Conservation (phyloP, 306 rosid genomes). For the Acmispon strigosus region DNA sequence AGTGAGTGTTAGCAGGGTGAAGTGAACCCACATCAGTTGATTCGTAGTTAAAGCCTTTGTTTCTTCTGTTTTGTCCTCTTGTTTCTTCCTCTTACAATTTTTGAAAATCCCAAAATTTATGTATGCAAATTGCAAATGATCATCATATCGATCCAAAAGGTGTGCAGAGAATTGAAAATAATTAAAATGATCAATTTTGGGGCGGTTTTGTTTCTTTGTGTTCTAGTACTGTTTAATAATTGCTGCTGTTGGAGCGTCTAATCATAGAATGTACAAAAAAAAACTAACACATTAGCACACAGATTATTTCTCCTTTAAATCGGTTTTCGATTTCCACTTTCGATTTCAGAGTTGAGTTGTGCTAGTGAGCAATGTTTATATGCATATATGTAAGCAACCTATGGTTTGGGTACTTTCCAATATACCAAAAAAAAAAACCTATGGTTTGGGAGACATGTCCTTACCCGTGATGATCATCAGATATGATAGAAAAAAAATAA, state of each 20-base stretch:
- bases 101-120: conserved; percentile 18
- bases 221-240: not conserved
- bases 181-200: not conserved
- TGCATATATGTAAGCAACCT: too few relatives aligned
- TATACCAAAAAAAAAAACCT: too few relatives aligned
- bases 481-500: not conserved
- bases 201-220: not conserved
- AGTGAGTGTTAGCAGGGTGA: conserved; percentile 18
- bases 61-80: conserved; percentile 32
- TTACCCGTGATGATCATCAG: too few relatives aligned
- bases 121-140: not conserved
- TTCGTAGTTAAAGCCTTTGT: conserved; percentile 15
- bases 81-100: not conserved
- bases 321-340: too few relatives aligned
- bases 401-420: too few relatives aligned
- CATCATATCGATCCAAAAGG: not conserved
- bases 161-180: not conserved
- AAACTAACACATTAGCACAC: too few relatives aligned
- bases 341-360: too few relatives aligned
- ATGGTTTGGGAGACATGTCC: too few relatives aligned
- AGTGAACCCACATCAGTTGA: conserved; percentile 27
- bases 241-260: conserved; percentile 26
- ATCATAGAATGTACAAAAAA: conserved; percentile 13
- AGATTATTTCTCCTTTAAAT: too few relatives aligned
- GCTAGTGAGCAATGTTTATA: too few relatives aligned